These are phyloP conservation scores for Rhodamnia argentea DNA, from an alignment of 345 rosid species.

Conservation along the genomic window DNA sequence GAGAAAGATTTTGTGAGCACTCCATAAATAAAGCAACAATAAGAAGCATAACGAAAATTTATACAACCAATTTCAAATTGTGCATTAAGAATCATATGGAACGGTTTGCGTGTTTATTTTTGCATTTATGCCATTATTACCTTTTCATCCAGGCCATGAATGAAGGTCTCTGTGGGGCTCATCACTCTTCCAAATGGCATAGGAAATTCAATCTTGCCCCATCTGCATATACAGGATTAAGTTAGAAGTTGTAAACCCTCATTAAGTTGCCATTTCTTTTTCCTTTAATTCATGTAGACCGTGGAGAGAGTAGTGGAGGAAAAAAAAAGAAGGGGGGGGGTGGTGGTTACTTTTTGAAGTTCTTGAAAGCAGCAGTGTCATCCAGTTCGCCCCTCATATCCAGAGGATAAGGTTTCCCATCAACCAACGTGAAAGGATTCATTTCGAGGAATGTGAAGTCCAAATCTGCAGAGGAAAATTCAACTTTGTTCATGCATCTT, in stretches of 20 bases:
- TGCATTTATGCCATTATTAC: conserved; percentile 11
- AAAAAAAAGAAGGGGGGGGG: not conserved
- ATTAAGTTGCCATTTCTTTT: not conserved
- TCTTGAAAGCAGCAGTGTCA: conserved; percentile 96
- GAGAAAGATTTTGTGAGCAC: not conserved
- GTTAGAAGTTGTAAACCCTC: not conserved
- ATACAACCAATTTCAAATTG: not conserved
- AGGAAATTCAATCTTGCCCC: conserved; percentile 91
- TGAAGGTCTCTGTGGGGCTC: conserved; percentile 80
- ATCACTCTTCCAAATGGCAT: conserved; percentile 94
- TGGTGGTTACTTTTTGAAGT: conserved; percentile 87
- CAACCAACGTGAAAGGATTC: conserved; percentile 91
- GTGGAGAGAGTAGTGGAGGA: not conserved
- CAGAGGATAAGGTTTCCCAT: conserved; percentile 91
- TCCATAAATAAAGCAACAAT: not conserved
- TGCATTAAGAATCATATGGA: not conserved
- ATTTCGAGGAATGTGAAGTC: conserved; percentile 98
- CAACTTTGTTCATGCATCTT: not conserved
- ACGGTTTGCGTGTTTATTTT: not conserved
- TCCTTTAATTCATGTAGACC: not conserved
- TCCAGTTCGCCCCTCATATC: conserved; percentile 99
- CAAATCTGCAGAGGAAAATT: conserved; percentile 39
- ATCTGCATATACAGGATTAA: conserved; percentile 27
- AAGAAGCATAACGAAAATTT: not conserved
- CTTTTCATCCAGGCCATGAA: conserved; percentile 96